Conservation (phyloP, 75 land plant species). For the Picea glauca region DNA sequence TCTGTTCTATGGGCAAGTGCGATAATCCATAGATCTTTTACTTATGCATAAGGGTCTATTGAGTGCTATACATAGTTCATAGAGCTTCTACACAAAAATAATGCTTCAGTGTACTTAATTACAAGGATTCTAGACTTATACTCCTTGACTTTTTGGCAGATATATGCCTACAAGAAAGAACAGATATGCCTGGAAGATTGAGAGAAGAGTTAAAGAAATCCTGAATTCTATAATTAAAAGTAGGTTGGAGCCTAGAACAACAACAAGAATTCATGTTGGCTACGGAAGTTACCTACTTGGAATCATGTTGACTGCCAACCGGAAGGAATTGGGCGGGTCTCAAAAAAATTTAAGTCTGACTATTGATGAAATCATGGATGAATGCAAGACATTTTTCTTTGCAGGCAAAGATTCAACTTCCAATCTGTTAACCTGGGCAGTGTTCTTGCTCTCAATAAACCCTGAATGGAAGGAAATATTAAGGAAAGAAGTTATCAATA, state of each 20-base stretch:
- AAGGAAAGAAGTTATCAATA: slow-evolving; percentile 21
- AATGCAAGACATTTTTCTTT: slow-evolving; percentile 68
- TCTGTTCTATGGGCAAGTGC: too few species aligned
- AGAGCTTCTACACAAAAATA: too few species aligned
- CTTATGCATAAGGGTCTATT: too few species aligned
- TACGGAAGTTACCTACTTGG: slow-evolving; percentile 34
- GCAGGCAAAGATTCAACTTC: slow-evolving; percentile 69
- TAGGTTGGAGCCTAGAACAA: slow-evolving; percentile 1
- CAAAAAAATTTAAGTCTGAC: slow-evolving; percentile 20
- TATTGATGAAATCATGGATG: slow-evolving; percentile 53
- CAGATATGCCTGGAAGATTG: slow-evolving; percentile 33
- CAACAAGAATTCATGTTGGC: slow-evolving; percentile 15
- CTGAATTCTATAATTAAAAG: slow-evolving; percentile 33
- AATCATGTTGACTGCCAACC: slow-evolving; percentile 27
- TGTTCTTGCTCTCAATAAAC: slow-evolving; percentile 24
- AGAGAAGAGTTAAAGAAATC: slow-evolving; percentile 28
- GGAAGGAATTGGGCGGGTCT: neutral
- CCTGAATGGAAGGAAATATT: slow-evolving; percentile 22
- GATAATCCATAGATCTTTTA: too few species aligned
- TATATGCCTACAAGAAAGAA: slow-evolving; percentile 53
- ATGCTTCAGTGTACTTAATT: too few species aligned
- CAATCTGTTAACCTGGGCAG: slow-evolving; percentile 30
- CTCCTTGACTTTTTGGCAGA: slow-evolving; percentile 12
- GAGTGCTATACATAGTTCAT: too few species aligned
- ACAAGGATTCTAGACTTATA: too few species aligned